These are phyloP conservation scores for Pueraria montana DNA, from an alignment of 306 rosid genomes.

Conservation along the genomic window DNA sequence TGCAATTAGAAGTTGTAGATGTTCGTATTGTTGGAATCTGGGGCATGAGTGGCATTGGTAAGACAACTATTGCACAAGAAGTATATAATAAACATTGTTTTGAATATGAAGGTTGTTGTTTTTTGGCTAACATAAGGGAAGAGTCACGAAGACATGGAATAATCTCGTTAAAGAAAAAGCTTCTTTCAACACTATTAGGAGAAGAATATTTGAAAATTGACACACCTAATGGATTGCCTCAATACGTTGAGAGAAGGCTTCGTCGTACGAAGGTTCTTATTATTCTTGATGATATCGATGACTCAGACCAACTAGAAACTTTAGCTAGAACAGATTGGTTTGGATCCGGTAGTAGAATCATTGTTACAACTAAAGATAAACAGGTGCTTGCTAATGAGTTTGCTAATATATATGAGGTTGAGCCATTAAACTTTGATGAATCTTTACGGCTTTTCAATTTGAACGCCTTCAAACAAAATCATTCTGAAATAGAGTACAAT, in stretches of 20 bases:
- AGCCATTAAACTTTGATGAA: not conserved
- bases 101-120: not conserved
- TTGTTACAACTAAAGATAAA: slow-evolving; percentile 26
- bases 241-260: not conserved
- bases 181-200: not conserved
- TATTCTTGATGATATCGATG: slow-evolving; percentile 40
- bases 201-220: not conserved
- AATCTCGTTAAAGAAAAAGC: not conserved
- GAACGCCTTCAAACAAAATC: slow-evolving; percentile 9
- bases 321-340: not conserved
- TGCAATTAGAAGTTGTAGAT: not conserved
- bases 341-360: not conserved
- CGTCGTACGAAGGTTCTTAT: slow-evolving; percentile 24
- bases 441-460: slow-evolving; percentile 19
- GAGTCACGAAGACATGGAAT: slow-evolving; percentile 17
- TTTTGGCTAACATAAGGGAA: slow-evolving; percentile 26
- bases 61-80: slow-evolving; percentile 8
- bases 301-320: not conserved
- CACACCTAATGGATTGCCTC: not conserved
- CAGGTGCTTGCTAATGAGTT: not conserved
- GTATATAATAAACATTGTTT: not conserved
- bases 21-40: slow-evolving; percentile 38
- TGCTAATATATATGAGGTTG: not conserved
- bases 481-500: not conserved
- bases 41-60: slow-evolving; percentile 30